phyloP scores from a whole-genome alignment of 2,329 filamentous ascomycete species.

The Aureobasidium uvarum region DNA sequence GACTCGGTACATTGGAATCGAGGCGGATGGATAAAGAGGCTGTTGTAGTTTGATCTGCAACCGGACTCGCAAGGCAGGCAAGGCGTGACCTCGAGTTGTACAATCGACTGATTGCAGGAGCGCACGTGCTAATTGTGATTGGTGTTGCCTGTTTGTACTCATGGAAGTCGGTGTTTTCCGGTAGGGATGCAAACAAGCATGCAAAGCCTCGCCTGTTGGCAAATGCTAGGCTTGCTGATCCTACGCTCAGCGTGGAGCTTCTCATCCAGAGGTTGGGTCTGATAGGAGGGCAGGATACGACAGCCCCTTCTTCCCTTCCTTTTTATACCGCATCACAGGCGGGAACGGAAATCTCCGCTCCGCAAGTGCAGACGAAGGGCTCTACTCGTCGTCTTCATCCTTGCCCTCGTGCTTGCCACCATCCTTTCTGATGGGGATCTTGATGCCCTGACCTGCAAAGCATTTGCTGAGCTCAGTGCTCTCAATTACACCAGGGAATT shows the following conservation, averaged over 20 bases:
- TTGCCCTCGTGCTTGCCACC: constrained; percentile 53
- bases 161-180: background rate
- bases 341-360: background rate
- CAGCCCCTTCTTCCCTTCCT: too few species aligned
- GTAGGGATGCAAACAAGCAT: background rate
- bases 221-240: background rate
- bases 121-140: background rate
- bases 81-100: too few species aligned
- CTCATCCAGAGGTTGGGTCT: background rate
- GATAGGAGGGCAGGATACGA: background rate
- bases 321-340: background rate
- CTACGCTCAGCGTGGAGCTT: background rate
- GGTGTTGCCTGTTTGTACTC: background rate
- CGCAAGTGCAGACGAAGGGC: background rate
- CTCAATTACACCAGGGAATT: constrained; percentile 96
- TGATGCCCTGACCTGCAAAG: constrained; percentile 91
- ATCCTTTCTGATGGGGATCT: constrained; percentile 94
- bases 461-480: constrained; percentile 87
- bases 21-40: background rate
- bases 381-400: constrained; percentile 45
- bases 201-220: background rate
- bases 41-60: background rate
- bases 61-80: background rate
- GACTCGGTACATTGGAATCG: background rate
- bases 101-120: background rate